Conservation (phyloP, 2,329 filamentous ascomycete species). For the Pseudogymnoascus sp. region DNA sequence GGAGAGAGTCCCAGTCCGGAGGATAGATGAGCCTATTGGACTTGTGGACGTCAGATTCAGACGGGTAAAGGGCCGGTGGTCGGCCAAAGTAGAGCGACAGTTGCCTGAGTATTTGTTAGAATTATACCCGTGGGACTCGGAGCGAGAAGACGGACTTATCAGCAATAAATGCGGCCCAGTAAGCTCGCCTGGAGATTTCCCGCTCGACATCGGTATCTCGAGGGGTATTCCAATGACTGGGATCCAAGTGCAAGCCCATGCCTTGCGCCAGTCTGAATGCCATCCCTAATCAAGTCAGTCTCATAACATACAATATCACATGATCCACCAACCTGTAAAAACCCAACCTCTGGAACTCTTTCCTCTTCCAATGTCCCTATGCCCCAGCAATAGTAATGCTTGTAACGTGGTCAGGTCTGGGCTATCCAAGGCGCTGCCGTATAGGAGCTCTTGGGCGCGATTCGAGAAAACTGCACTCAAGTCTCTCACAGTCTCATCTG, state of each 20-base stretch:
- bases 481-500: conserved; percentile 28
- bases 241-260: conserved; percentile 45
- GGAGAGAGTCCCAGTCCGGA: conserved; percentile 38
- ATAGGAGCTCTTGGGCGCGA: conserved; percentile 36
- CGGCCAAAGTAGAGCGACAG: conserved; percentile 43
- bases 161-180: conserved; percentile 42
- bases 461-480: conserved; percentile 37
- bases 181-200: conserved; percentile 41
- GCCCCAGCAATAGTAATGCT: conserved; percentile 37
- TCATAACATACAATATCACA: neutral
- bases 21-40: conserved; percentile 42
- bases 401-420: conserved; percentile 41
- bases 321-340: conserved; percentile 32
- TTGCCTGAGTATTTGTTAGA: conserved; percentile 23
- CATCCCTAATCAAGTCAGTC: conserved; percentile 27
- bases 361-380: conserved; percentile 40
- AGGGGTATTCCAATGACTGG: conserved; percentile 39
- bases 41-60: conserved; percentile 41
- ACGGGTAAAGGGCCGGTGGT: conserved; percentile 40
- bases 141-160: conserved; percentile 31
- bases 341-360: conserved; percentile 43
- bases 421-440: conserved; percentile 37
- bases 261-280: conserved; percentile 43
- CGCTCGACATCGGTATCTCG: conserved; percentile 34
- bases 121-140: neutral